These are phyloP conservation scores for Coniochaeta sp. DNA, from an alignment of 2,329 filamentous ascomycete species.

Conservation along the genomic window DNA sequence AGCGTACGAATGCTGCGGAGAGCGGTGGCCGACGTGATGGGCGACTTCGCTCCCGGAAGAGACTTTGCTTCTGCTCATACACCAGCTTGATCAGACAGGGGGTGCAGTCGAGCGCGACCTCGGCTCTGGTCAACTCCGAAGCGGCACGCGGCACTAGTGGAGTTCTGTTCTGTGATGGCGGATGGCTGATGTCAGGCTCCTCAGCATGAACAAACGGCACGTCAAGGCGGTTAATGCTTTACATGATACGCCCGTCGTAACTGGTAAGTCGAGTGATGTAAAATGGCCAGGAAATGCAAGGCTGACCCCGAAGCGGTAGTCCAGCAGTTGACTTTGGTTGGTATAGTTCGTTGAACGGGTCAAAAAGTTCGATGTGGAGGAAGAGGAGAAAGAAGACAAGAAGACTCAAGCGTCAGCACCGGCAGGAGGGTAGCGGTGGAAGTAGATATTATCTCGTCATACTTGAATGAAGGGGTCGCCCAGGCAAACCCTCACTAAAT, in stretches of 20 bases:
- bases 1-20: slow-evolving; percentile 15
- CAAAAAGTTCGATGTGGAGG: background rate
- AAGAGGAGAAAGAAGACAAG: background rate
- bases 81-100: background rate
- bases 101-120: background rate
- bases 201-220: background rate
- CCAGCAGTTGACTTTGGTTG: too few species aligned
- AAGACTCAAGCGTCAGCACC: background rate
- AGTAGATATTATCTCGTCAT: slow-evolving; percentile 2
- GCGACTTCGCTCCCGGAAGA: slow-evolving; percentile 6
- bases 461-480: background rate
- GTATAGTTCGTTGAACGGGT: background rate
- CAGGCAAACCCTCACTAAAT: background rate
- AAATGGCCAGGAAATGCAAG: background rate
- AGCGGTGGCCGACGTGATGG: slow-evolving; percentile 8
- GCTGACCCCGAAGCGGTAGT: too few species aligned
- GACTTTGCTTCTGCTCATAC: slow-evolving; percentile 1
- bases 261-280: too few species aligned
- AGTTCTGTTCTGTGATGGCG: background rate
- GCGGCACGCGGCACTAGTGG: background rate
- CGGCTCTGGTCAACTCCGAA: background rate
- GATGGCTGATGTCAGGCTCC: background rate
- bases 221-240: background rate
- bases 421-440: background rate
- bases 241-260: background rate